Evolutionary conservation across 768 basidiomycete genomes (phyloP).

Genomic region (Pleurotus ostreatus): DNA sequence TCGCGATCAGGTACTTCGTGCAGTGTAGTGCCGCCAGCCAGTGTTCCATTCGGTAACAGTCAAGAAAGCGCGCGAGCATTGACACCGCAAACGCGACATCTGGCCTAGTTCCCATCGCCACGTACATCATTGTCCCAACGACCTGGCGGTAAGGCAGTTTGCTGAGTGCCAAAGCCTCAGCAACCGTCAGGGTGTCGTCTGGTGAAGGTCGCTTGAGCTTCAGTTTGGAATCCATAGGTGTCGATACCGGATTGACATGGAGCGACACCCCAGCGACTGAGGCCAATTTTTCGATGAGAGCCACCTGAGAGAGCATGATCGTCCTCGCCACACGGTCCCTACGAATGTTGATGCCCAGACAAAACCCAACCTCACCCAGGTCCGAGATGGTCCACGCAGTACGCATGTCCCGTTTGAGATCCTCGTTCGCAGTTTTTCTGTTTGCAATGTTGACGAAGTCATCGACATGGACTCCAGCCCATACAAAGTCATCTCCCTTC

Average conservation of each 20-base stretch:
- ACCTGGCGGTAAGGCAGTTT: slow-evolving; percentile 6
- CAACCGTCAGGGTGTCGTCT: background rate
- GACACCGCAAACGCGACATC: slow-evolving; percentile 23
- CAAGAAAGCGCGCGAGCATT: slow-evolving; percentile 23
- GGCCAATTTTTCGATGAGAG: no score
- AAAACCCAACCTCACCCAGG: no score
- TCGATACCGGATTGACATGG: background rate
- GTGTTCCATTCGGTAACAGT: slow-evolving; percentile 13
- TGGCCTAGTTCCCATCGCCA: slow-evolving; percentile 17
- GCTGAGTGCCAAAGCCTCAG: background rate
- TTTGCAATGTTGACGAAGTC: no score
- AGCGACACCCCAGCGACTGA: no score
- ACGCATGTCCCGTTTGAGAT: no score
- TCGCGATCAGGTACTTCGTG: no score
- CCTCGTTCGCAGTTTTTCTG: no score
- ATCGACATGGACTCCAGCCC: background rate
- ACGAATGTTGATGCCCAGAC: no score
- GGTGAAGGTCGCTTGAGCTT: background rate
- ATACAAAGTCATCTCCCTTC: background rate
- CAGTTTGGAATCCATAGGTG: background rate
- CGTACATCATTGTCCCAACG: slow-evolving; percentile 16
- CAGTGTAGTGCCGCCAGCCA: no score
- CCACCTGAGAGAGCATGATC: no score
- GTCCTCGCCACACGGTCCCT: no score
- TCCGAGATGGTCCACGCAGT: no score